Evolutionary conservation across 148 eudicot genomes (phyloP).

Genomic region (Chenopodium quinoa): DNA sequence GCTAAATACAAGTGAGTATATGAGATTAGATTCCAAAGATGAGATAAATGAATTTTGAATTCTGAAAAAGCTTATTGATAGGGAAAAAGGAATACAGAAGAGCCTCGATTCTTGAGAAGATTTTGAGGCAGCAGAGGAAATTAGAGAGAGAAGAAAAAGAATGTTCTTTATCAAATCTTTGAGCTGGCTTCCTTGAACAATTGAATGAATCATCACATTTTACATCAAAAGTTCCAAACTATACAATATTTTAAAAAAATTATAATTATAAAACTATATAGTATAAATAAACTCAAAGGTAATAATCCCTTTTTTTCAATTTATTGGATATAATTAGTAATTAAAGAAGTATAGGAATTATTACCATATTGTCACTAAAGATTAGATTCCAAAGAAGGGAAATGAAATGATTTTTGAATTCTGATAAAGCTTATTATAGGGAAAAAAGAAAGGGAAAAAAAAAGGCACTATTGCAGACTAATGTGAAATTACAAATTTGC

Average conservation of each 20-base stretch:
- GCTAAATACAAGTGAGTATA: not conserved
- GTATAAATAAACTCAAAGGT: not conserved
- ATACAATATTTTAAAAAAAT: not conserved
- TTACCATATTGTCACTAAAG: constrained; percentile 13
- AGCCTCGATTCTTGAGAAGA: constrained; percentile 28
- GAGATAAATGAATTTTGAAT: constrained; percentile 31
- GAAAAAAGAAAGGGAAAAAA: constrained; percentile 9
- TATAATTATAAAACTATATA: not conserved
- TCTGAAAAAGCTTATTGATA: constrained; percentile 45
- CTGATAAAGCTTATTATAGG: constrained; percentile 42
- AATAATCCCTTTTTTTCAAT: not conserved
- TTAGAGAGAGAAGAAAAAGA: constrained; percentile 13
- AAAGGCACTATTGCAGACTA: constrained; percentile 1
- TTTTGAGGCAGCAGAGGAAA: constrained; percentile 11
- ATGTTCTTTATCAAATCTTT: constrained; percentile 36
- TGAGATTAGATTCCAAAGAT: constrained; percentile 26
- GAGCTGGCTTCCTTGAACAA: constrained; percentile 40
- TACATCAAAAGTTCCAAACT: constrained; percentile 36
- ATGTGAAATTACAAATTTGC: not conserved
- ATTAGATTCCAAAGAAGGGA: constrained; percentile 29
- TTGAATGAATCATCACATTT: constrained; percentile 21
- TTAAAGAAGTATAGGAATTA: constrained; percentile 7
- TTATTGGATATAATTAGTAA: not conserved
- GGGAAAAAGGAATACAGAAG: constrained; percentile 8
- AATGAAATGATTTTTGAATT: constrained; percentile 33